Evolutionary conservation across 768 basidiomycete species (phyloP), one percentile per base, ranked within the genome.

Genomic region (Phlegmacium glaucopus): DNA sequence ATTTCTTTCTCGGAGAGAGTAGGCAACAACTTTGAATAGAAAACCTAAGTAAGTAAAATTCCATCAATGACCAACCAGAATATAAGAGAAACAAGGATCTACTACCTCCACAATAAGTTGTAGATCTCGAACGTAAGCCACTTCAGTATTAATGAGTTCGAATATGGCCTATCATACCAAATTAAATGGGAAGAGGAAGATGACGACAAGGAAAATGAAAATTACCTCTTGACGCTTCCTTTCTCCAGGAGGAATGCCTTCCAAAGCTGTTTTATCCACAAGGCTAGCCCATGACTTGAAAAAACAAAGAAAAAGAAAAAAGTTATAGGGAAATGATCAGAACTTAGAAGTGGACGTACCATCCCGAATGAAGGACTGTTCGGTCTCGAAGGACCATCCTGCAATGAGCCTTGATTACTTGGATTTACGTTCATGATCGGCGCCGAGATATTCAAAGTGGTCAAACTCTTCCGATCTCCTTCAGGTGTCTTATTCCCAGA

Each of bases 71-170:
- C 22, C 22, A 22, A 22, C 5, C 22, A 22, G 22, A 3, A 22
- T 22, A 22, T 22, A 22, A 22, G 22, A 3, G 5, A 22, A 22
- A 22, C 22, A 22, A 22, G 22, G n/a, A 30, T 40, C 4, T 13
- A 75, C 39, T 48, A 90, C 94, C 78, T 90, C 89, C 15, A 97
- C 91, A 50, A 94, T 83, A 27, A 95, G 75, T 59, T 99, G 95
- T 25, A 97, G 65, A 62, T 94, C 90, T 17, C 92, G 78, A 38
- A 97, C 92, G 58, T 96, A 99, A 0, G 88, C 81, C 7, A 75
- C 77, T 64, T 99, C 95, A 0, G 95, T 98, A 6, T 78, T 77
- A 55, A 98, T 95, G 44, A 98, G 75, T 68, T 99, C 95, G 55
- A 97, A 98, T 43, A 96, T 95, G 0, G 90, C 87, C 84, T 88